Evolutionary conservation across 768 basidiomycete species (phyloP), one percentile per base, ranked within the genome.

Genomic region (Pleurotus tuoliensis): DNA sequence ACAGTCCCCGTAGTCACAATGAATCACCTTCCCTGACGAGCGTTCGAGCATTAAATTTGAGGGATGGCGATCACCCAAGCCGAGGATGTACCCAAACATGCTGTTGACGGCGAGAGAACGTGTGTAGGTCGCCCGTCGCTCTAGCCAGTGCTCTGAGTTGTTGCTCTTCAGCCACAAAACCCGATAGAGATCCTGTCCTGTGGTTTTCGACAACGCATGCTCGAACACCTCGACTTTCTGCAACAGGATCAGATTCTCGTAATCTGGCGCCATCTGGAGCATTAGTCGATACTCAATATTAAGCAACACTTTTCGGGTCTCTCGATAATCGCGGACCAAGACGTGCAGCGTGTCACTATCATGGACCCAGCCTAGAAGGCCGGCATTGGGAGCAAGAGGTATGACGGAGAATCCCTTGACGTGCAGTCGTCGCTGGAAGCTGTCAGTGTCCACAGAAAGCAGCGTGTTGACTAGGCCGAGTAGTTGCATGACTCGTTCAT

Each of bases 231-330:
- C 97, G 40, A 99, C 92, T 76, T 99, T 99, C 69, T 99, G 96
- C 51, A 99, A 81, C 3, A 98, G 76, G 30, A 89, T 93, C 27
- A 98, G 76, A 64, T 88, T 92, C 70, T 98, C 96, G 70, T 98
- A 99, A 67, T 98, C 96, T 9, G 97, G 96, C 7, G 97, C 97
- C 96, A 98, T 98, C 94, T 98, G 97, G 6, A 98, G 84, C 90
- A 99, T 99, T 57, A 99, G 75, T 18, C 95, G 87, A 66, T 98
- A 96, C 73, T 99, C 97, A 56, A 98, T 97, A 68, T 99, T 98
- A 56, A 98, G 81, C 15, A 98, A 76, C 24, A 99, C 94, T 74
- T 99, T 98, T 59, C 94, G 84, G 6, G 92, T 90, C 62, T 99
- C 97, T 56, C 97, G 88, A 64, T 96, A 96, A 66, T 97, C 94